These are phyloP conservation scores for Fremontodendron californicum DNA, from an alignment of 345 rosid species.

Conservation along the genomic window DNA sequence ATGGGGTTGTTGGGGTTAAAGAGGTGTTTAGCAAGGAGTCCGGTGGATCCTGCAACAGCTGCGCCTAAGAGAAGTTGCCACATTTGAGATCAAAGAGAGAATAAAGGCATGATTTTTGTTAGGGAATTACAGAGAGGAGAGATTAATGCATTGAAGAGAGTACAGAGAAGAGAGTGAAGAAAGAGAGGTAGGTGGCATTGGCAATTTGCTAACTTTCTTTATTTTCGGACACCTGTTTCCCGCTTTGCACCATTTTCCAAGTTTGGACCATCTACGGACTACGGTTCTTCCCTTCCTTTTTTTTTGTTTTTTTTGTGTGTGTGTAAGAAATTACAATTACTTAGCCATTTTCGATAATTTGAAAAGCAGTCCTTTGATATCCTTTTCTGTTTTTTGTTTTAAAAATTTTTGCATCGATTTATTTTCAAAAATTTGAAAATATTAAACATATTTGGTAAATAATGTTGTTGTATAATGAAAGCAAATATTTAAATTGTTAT, in stretches of 20 bases:
- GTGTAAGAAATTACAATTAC: too few relatives aligned
- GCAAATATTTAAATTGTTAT: background rate
- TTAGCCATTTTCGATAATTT: too few relatives aligned
- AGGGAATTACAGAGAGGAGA: background rate
- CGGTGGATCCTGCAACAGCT: conserved; percentile 70
- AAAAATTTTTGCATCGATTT: too few relatives aligned
- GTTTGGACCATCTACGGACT: background rate
- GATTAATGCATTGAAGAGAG: conserved; percentile 13
- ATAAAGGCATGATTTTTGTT: background rate
- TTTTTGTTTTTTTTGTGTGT: too few relatives aligned
- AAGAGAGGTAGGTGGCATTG: background rate
- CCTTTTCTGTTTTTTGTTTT: too few relatives aligned
- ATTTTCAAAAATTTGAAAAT: background rate
- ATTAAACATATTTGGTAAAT: background rate
- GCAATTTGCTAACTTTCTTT: background rate
- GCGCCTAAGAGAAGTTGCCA: conserved; percentile 79
- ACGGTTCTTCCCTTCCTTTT: background rate
- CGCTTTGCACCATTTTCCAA: conserved; percentile 38
- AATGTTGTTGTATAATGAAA: too few relatives aligned
- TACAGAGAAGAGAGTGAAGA: conserved; percentile 6
- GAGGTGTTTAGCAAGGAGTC: conserved; percentile 55
- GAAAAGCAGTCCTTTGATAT: background rate
- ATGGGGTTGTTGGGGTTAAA: conserved; percentile 19
- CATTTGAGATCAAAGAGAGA: conserved; percentile 34
- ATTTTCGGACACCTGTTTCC: conserved; percentile 48